phyloP scores from a whole-genome alignment of 768 basidiomycete genomes.

The Mycena galopus region DNA sequence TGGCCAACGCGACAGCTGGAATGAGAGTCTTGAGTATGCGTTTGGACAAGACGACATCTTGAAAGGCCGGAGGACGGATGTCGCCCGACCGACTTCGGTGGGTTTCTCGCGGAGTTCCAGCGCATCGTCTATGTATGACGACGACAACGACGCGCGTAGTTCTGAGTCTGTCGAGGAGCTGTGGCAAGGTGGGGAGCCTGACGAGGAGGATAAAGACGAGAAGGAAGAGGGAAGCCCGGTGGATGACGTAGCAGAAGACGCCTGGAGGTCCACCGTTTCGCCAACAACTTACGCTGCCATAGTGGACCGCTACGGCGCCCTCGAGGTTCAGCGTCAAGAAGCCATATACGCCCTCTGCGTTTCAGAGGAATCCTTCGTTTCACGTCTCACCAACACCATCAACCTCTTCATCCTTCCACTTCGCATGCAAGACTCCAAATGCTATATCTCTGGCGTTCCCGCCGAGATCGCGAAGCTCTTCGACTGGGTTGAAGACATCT shows the following conservation, averaged over 20 bases:
- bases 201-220: slow-evolving; percentile 17
- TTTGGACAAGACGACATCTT: slow-evolving; percentile 27
- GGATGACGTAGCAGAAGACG: slow-evolving; percentile 14
- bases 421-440: slow-evolving; percentile 73
- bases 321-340: slow-evolving; percentile 74
- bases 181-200: neutral
- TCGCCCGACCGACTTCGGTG: slow-evolving; percentile 3
- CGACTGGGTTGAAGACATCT: slow-evolving; percentile 91
- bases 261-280: slow-evolving; percentile 52
- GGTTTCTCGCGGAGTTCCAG: slow-evolving; percentile 32
- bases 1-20: neutral
- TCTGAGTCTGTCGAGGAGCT: slow-evolving; percentile 20
- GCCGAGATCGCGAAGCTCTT: slow-evolving; percentile 76
- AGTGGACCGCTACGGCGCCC: slow-evolving; percentile 54
- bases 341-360: slow-evolving; percentile 76
- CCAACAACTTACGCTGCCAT: slow-evolving; percentile 51
- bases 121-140: slow-evolving; percentile 38
- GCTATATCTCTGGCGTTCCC: slow-evolving; percentile 89
- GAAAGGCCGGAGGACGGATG: slow-evolving; percentile 36
- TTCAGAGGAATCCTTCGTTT: slow-evolving; percentile 78
- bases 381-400: slow-evolving; percentile 73
- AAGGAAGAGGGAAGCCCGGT: neutral
- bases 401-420: slow-evolving; percentile 84
- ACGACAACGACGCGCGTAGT: slow-evolving; percentile 34
- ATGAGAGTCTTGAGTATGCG: neutral